These are phyloP conservation scores for Penicillium angulare DNA, from an alignment of 495 filamentous ascomycete species.

Conservation along the genomic window DNA sequence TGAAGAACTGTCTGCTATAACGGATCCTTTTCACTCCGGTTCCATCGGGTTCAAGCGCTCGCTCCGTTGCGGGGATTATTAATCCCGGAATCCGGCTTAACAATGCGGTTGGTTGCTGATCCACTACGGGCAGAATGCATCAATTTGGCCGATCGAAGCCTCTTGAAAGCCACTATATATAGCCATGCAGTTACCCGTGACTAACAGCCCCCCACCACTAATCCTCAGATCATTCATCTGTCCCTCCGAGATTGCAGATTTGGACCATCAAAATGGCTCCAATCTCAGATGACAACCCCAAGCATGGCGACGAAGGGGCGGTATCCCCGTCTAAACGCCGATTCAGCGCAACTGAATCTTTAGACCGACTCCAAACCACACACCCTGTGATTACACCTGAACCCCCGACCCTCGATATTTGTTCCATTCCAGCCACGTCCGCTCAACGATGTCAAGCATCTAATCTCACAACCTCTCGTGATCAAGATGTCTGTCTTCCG, in stretches of 20 bases:
- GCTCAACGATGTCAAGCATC: constrained; percentile 20
- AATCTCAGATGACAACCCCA: neutral
- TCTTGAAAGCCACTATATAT: constrained; percentile 5
- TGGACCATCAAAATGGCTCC: neutral
- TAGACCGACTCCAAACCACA: constrained; percentile 12
- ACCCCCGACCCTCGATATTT: constrained; percentile 4
- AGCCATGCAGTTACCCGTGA: constrained; percentile 6
- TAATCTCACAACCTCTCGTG: constrained; percentile 15
- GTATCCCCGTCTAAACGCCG: constrained; percentile 2
- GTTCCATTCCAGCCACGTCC: constrained; percentile 17
- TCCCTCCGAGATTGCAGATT: neutral
- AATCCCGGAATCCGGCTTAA: constrained; percentile 12
- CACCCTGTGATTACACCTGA: neutral
- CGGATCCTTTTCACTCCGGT: neutral
- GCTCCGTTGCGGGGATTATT: constrained; percentile 21
- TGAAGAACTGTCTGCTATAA: too few relatives aligned
- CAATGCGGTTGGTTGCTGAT: constrained; percentile 11
- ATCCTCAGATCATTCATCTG: neutral
- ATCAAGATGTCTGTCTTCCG: constrained; percentile 24
- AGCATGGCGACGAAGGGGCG: neutral
- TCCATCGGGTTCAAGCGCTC: constrained; percentile 2
- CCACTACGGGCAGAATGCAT: constrained; percentile 1
- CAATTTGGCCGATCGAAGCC: constrained; percentile 7
- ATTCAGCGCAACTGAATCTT: constrained; percentile 19
- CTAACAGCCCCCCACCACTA: constrained; percentile 7